A percentile compares a stretch with the other conserved stretches of the same genome.
Evolutionary conservation across 2,329 filamentous ascomycete species (phyloP).

Genomic region (Whalleya microplaca): DNA sequence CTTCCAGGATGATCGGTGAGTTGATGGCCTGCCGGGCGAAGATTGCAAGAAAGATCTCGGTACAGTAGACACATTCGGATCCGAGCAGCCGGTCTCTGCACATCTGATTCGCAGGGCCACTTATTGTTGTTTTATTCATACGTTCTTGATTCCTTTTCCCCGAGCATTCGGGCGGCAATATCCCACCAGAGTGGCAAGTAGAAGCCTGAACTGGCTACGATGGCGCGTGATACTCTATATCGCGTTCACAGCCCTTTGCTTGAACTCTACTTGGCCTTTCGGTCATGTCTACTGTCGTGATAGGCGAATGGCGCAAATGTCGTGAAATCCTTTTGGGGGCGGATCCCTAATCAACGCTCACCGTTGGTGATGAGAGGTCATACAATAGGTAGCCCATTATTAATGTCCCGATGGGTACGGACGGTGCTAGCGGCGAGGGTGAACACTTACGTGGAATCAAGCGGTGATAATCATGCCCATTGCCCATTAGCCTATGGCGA

Average conservation of each 20-base stretch:
- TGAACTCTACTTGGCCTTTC: too few species aligned
- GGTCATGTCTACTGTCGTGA: neutral
- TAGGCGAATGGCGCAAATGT: neutral
- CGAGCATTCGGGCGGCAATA: conserved; percentile 23
- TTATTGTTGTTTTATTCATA: conserved; percentile 20
- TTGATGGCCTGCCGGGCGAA: conserved; percentile 22
- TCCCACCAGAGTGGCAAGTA: conserved; percentile 14
- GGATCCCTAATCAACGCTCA: neutral
- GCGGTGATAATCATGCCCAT: conserved; percentile 23
- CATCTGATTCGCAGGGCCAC: conserved; percentile 25
- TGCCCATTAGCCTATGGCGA: conserved; percentile 12
- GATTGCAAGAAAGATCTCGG: conserved; percentile 22
- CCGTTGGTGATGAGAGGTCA: neutral
- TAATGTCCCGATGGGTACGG: neutral
- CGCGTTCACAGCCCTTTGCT: too few species aligned
- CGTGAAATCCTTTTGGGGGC: neutral
- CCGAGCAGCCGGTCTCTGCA: conserved; percentile 27
- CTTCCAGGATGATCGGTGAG: conserved; percentile 17
- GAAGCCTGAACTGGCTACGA: conserved; percentile 16
- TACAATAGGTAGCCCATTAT: neutral
- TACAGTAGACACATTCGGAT: conserved; percentile 28
- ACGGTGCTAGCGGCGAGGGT: neutral
- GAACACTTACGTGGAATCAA: conserved; percentile 24
- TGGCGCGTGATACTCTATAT: conserved; percentile 8
- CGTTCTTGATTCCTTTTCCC: conserved; percentile 25